Evolutionary conservation across 371 early-diverging fungal genomes (phyloP).

Genomic region (Thermomucor indicae-seudaticae): DNA sequence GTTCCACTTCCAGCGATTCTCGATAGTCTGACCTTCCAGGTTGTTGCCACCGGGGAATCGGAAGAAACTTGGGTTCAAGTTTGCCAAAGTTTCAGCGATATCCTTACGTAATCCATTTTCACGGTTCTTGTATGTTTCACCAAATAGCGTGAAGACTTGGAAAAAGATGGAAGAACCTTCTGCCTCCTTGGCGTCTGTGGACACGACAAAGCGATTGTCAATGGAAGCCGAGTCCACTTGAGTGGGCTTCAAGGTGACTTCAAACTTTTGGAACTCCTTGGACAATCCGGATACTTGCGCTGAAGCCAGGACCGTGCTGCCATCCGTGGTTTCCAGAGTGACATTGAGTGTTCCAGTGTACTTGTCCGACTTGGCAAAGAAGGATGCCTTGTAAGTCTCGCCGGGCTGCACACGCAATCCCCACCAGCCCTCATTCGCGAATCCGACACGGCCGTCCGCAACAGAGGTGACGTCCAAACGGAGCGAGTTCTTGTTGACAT

Average conservation of each 20-base stretch:
- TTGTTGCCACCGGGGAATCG: slow-evolving; percentile 29
- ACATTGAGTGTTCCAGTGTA: slow-evolving; percentile 14
- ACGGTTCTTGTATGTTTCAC: slow-evolving; percentile 18
- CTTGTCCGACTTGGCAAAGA: slow-evolving; percentile 15
- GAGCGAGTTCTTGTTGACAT: slow-evolving; percentile 12
- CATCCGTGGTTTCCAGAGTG: slow-evolving; percentile 8
- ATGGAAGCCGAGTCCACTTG: slow-evolving; percentile 5
- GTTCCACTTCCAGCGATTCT: slow-evolving; percentile 21
- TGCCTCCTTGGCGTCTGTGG: slow-evolving; percentile 6
- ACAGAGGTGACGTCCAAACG: slow-evolving; percentile 11
- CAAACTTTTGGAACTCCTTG: slow-evolving; percentile 9
- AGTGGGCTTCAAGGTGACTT: slow-evolving; percentile 3
- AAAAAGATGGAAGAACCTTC: slow-evolving; percentile 14
- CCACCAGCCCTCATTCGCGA: slow-evolving; percentile 19
- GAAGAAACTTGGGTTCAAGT: slow-evolving; percentile 17
- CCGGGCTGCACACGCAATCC: slow-evolving; percentile 14
- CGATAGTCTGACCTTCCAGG: slow-evolving; percentile 14
- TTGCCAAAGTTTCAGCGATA: slow-evolving; percentile 11
- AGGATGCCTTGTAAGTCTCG: slow-evolving; percentile 14
- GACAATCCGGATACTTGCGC: slow-evolving; percentile 4
- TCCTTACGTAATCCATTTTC: slow-evolving; percentile 21
- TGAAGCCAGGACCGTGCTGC: slow-evolving; percentile 7
- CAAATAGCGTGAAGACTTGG: slow-evolving; percentile 23
- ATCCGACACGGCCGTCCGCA: slow-evolving; percentile 9
- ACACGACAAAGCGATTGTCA: slow-evolving; percentile 14